Evolutionary conservation across 2,329 filamentous ascomycete species (phyloP), one percentile per base, ranked within the genome.

Genomic region (Talaromyces sp.): DNA sequence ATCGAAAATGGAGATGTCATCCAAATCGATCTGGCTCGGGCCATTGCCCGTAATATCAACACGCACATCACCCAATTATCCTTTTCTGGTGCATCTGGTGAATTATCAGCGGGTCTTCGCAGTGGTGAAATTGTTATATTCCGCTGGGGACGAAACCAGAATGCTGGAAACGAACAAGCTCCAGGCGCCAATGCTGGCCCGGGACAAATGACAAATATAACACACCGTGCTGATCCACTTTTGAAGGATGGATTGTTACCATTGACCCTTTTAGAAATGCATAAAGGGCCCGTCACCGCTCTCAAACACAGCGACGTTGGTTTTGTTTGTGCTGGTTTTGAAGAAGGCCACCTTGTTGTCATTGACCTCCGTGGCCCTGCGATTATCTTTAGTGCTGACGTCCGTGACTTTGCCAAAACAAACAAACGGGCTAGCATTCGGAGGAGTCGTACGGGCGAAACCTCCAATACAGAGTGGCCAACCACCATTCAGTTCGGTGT

Each of bases 261-360:
- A 1, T 83, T 90, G 64, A 86, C 89, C 1, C 78, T 98, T 32
- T 87, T 97, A 61, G 86, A 96, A 71, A 90, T 93, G 82, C 85
- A 89, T 71, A 87, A 92, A 69, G 95, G 93, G 0, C 81, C 90
- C 1, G 86, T 97, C 32, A 93, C 86, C 24, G 89, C 89, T 1
- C 71, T 96, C 41, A 89, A 90, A 61, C 86, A 95, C 59, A 95
- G 92, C n/a, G 91, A 96, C 72, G 87, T 98, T 13, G 95, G 95
- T 0, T 99, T 99, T 70, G 85, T 96, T 11, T 93, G 89, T 11
- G 87, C 89, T 31, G 95, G 92, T 0, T 96, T 92, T 10, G 89
- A 96, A 72, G 85, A 86, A 43, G 95, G 95, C 2, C 86, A 86
- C 64, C 75, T 99, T 41, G 89, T 85, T 9, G 84, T 99, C 41